Percentiles rank a stretch among this genome's conserved stretches.
These are phyloP conservation scores for Sicyos edulis DNA, from an alignment of 306 rosid genomes.

Conservation along the genomic window DNA sequence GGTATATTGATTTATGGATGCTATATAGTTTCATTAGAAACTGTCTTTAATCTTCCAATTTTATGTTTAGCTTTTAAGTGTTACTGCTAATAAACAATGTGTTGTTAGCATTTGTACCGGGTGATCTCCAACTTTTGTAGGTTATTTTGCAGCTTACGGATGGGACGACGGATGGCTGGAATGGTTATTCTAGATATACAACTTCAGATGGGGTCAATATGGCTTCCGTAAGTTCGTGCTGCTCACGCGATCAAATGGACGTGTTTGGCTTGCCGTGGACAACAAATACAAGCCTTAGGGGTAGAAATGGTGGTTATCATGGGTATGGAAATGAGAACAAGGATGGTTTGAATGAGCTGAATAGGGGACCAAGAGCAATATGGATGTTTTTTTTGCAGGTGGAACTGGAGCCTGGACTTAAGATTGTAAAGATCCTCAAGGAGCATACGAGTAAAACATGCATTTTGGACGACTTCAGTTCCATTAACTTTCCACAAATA, in stretches of 20 bases:
- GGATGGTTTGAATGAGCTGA: conserved; percentile 86
- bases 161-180: too few relatives aligned
- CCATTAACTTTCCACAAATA: too few relatives aligned
- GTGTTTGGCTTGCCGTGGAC: conserved; percentile 80
- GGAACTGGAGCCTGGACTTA: conserved; percentile 70
- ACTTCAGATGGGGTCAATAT: conserved; percentile 79
- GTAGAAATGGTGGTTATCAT: conserved; percentile 52
- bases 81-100: too few relatives aligned
- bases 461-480: conserved; percentile 76
- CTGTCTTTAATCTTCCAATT: too few relatives aligned
- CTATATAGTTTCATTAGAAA: too few relatives aligned
- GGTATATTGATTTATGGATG: conserved; percentile 32
- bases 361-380: too few relatives aligned
- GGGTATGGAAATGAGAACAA: conserved; percentile 82
- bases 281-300: conserved; percentile 79
- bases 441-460: conserved; percentile 75
- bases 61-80: too few relatives aligned
- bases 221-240: conserved; percentile 63
- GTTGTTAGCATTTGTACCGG: too few relatives aligned
- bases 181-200: conserved; percentile 65
- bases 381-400: conserved; percentile 58
- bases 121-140: too few relatives aligned
- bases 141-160: too few relatives aligned
- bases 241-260: conserved; percentile 63
- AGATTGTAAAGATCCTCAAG: conserved; percentile 68